Evolutionary conservation across 2,329 filamentous ascomycete species (phyloP), one percentile per base, ranked within the genome.

Genomic region (Cylindrodendrum hubeiense): DNA sequence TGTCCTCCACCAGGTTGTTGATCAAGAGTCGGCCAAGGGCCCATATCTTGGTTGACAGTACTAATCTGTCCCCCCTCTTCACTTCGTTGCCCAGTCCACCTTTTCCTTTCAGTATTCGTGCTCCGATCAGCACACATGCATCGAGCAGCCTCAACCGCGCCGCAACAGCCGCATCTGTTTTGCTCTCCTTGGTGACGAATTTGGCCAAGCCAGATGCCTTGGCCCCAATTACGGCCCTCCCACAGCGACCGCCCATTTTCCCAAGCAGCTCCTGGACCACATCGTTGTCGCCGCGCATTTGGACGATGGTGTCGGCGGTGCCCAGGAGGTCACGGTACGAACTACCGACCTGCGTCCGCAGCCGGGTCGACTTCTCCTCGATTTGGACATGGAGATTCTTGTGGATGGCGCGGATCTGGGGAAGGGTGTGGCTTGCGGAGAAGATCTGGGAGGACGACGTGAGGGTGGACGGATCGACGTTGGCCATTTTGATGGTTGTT

Each of bases 271-370:
- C 82, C 79, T 97, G 94, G 17, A 94, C 91, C 13, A 84, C 82
- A 66, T 91, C 87, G 81, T 96, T 95, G 76, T 95, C 90, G 41
- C 80, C 81, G 71, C 93, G 92, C 93, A 98, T 97, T 66, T 90
- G 87, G 59, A 98, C 92, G 71, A 98, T 98, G n/a, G 91, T 91
- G 80, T 98, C 95, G 59, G 95, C 95, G 0, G 95, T 98, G 56
- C 93, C 93, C 26, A 98, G 89, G 9, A 98, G 89, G 74, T 96
- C 93, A 71, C 95, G 92, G 80, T 98, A 98, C 75, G 87, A 90
- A 63, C 82, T 85, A 70, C 89, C 89, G 66, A 91, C 89, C 76
- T 90, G 87, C 19, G 85, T 89, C 71, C 89, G 88, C 74, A 91
- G 82, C 33, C 88, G 88, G 53, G 82, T 82, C 34, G 87, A 84